Evolutionary conservation across 768 basidiomycete species (phyloP).

Genomic region (Terana coerulea): DNA sequence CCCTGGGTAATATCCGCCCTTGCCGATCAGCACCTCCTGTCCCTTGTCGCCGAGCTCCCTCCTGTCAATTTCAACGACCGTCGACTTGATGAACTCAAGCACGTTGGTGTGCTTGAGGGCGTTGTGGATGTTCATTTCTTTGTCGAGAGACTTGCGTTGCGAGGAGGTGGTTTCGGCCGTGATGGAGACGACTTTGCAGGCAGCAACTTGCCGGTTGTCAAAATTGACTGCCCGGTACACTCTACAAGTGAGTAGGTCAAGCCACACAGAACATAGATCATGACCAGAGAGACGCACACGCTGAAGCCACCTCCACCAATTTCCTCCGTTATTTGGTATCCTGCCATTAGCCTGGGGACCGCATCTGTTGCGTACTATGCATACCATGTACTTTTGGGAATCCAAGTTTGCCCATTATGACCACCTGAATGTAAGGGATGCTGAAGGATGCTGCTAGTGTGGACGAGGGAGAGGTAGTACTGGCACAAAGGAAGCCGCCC

Average conservation of each 20-base stretch:
- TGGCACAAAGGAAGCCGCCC: too few species aligned
- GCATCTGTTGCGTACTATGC: too few species aligned
- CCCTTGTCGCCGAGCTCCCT: conserved; percentile 10
- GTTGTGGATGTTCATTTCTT: conserved; percentile 88
- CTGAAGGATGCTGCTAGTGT: too few species aligned
- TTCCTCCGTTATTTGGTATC: conserved; percentile 66
- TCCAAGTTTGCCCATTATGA: too few species aligned
- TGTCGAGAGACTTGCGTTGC: conserved; percentile 78
- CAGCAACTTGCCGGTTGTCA: conserved; percentile 63
- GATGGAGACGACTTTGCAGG: conserved; percentile 79
- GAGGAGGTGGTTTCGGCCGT: conserved; percentile 59
- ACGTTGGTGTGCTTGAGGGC: conserved; percentile 76
- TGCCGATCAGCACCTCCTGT: conserved; percentile 18
- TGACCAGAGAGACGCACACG: conserved; percentile 44
- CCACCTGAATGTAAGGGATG: too few species aligned
- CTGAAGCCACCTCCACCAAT: conserved; percentile 90
- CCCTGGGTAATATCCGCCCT: conserved; percentile 58
- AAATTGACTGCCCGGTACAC: conserved; percentile 82
- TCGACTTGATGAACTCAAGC: conserved; percentile 78
- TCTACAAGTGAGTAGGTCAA: conserved; percentile 39
- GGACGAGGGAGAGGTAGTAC: too few species aligned
- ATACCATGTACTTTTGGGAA: too few species aligned
- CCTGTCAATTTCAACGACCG: conserved; percentile 54
- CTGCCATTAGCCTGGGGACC: too few species aligned
- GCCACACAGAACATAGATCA: too few species aligned